Evolutionary conservation across 108 stramenopile species (phyloP), one percentile per base, ranked within the genome.

Genomic region (Nitzschia sp.): DNA sequence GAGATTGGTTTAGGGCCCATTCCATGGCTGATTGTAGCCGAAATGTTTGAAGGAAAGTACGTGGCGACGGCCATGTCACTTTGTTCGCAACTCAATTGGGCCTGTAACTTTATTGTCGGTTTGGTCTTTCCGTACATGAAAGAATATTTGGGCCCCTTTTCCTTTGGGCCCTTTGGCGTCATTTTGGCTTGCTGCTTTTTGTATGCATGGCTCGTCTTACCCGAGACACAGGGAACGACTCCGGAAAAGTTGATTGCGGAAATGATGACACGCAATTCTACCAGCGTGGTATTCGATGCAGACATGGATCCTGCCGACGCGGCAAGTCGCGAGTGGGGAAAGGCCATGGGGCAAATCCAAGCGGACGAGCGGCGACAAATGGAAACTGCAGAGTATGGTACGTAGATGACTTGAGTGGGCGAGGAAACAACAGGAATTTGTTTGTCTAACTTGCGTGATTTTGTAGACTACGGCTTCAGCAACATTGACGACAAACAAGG

Each of bases 1-100:
- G 98, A 97, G 76, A 92, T 99, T 68, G 98, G 98, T 8, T 66
- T 98, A 1, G 98, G 98, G 15, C 96, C 97, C 18, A 98, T 99
- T 60, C 97, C 98, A 42, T 96, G 89, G 87, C 75, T 96, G 46
- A 95, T 98, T 71, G 94, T 96, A 4, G 91, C 92, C 0, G 93
- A 93, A 68, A 71, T 84, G 79, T 86, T 94, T 54, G 89, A 94
- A 51, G 91, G 86, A 18, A 94, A 97, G 74, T 95, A 95, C 63
- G 93, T 95, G 18, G 83, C 90, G 18, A 54, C 83, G 31, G 95
- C 95, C 29, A 93, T 95, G 91, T 80, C 79, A 38, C 57, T 82
- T 8, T 89, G 79, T 46, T 80, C 71, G 34, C 89, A 93, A 76
- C 66, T 96, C 24, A 97, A 99, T 72, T 99, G 98, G 98, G 76